phyloP scores from a whole-genome alignment of 805 yeast genomes.

The Sugiyamaella mastotermitis region DNA sequence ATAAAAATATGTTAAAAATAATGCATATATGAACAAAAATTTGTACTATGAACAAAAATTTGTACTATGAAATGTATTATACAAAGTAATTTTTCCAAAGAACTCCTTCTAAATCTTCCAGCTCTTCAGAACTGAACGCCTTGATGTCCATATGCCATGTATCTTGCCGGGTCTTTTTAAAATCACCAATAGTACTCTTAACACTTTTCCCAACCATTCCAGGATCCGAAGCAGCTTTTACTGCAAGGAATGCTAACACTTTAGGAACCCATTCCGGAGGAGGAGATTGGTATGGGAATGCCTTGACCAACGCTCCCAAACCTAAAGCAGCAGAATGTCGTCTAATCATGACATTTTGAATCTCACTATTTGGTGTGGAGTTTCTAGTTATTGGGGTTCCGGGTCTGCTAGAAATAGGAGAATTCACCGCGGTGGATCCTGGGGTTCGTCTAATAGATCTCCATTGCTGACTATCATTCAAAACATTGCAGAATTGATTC shows the following conservation, averaged over 20 bases:
- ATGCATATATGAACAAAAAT: no score
- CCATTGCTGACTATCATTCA: conserved; percentile 28
- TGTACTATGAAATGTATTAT: conserved; percentile 33
- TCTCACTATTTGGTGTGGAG: conserved; percentile 13
- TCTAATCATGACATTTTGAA: conserved; percentile 34
- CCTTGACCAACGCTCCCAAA: conserved; percentile 78
- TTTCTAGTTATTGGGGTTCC: conserved; percentile 5
- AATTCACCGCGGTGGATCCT: neutral
- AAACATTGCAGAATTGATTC: neutral
- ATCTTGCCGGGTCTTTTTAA: conserved; percentile 88
- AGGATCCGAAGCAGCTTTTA: conserved; percentile 61
- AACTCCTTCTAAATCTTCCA: conserved; percentile 91
- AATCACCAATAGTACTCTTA: conserved; percentile 70
- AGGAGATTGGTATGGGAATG: conserved; percentile 87
- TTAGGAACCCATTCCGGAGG: conserved; percentile 87
- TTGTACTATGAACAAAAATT: no score
- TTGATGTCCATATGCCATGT: conserved; percentile 90
- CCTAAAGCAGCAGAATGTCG: conserved; percentile 88
- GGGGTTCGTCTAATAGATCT: conserved; percentile 20
- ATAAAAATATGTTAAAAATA: no score
- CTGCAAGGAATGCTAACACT: conserved; percentile 62
- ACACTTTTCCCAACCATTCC: conserved; percentile 82
- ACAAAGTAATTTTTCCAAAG: conserved; percentile 89
- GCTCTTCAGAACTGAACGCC: conserved; percentile 67
- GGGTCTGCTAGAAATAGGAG: conserved; percentile 9